Base-by-base conservation (phyloP, 2,329 filamentous ascomycete species). In the Akanthomyces uredinophilus region DNA sequence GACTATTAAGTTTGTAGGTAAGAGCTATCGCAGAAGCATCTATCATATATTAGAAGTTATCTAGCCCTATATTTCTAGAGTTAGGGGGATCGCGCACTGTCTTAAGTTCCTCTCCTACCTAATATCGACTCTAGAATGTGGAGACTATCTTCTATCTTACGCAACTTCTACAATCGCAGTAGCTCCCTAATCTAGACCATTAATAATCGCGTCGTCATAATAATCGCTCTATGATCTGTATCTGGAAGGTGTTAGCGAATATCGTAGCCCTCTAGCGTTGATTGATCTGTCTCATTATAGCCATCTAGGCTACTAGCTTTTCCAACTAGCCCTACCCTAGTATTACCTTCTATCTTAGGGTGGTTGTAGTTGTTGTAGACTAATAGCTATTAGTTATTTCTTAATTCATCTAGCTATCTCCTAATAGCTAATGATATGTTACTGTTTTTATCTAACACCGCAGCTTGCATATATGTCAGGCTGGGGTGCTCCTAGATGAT, bases 331-430 rank as follows among this genome's bases (percentile, higher is more conserved):
- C 8, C 4, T 14, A 43, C 41, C 3, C 29, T 4, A 10, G 8
- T 16, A 73, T 64, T 5, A 50, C 57, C 57, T 35, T 64, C 37
- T 20, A 72, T 51, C 49, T 70, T 71, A 4, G 74, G 75, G 46
- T 76, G 72, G 61, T 80, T 73, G 59, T 77, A 76, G 57, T 79
- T 79, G 60, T 78, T 73, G 59, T 71, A 79, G 16, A 78, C 63
- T 3, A 78, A n/a, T 8, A 79, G 68, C 76, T 73, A 80, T 3
- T 64, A 64, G 18, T 65, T 68, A 59, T 80, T 80, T 5, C 64
- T 54, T 18, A 54, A 65, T 6, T 71, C 61, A 50, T 71, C 66
- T 8, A 81, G 68, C 77, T 73, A 79, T 7, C 51, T 52, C 55
- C 74, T 77, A 27, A 79, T 74, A 32, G 69, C 71, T 22, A 73